phyloP scores from a whole-genome alignment of 192 early-diverging fungal species.

The Piromyces sp. region DNA sequence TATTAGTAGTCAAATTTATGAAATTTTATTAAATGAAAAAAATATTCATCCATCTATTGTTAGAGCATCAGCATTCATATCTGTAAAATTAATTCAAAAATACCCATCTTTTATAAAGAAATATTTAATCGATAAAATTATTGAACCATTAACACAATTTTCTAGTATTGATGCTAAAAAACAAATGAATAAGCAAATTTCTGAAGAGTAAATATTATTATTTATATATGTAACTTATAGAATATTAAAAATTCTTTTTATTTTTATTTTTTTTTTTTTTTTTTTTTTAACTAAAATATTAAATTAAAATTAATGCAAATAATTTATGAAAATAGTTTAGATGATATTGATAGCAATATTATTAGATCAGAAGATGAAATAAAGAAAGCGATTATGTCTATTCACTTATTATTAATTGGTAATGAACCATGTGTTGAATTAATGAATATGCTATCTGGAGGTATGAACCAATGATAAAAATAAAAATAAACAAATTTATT shows the following conservation, averaged over 20 bases:
- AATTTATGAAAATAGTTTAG: too few species aligned
- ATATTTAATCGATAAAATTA: conserved; percentile 24
- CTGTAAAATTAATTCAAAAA: conserved; percentile 25
- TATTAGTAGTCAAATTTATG: background rate
- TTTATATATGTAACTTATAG: background rate
- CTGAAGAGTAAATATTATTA: background rate
- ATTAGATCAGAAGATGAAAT: conserved; percentile 22
- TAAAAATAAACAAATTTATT: too few species aligned
- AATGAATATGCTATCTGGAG: conserved; percentile 15
- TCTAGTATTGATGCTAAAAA: background rate
- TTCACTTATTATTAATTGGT: conserved; percentile 35
- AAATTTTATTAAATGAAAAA: background rate
- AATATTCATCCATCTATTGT: background rate
- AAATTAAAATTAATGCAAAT: too few species aligned
- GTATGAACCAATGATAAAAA: background rate
- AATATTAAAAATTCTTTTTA: too few species aligned
- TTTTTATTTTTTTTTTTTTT: too few species aligned
- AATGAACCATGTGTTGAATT: conserved; percentile 38
- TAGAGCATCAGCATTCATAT: conserved; percentile 22
- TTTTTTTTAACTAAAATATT: too few species aligned
- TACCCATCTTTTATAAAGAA: conserved; percentile 20
- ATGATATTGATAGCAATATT: conserved; percentile 6
- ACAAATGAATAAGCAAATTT: background rate
- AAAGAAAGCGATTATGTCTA: conserved; percentile 14
- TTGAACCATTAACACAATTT: conserved; percentile 14